Evolutionary conservation across 2,329 filamentous ascomycete genomes (phyloP).

Genomic region (Fusarium piperis): DNA sequence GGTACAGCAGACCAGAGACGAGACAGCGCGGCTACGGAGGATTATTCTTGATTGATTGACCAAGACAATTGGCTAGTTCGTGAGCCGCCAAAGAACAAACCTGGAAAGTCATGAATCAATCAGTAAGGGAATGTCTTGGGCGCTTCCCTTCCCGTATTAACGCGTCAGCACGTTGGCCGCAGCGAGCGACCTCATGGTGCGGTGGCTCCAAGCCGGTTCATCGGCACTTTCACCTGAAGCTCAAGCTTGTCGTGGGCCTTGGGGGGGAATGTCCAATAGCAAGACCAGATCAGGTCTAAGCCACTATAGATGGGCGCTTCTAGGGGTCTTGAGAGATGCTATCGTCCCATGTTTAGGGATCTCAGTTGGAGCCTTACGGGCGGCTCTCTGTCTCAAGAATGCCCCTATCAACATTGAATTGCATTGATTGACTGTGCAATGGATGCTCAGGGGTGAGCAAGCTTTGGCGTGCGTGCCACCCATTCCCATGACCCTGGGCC

Average conservation of each 20-base stretch:
- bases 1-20: background rate
- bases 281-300: background rate
- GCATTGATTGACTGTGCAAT: too few relatives aligned
- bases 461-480: background rate
- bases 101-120: background rate
- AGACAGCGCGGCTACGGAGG: background rate
- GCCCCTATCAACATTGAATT: background rate
- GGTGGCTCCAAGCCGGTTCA: conserved; percentile 32
- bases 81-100: conserved; percentile 23
- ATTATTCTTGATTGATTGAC: conserved; percentile 3
- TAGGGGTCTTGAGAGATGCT: background rate
- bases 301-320: conserved; percentile 7
- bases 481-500: conserved; percentile 14
- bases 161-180: conserved; percentile 41
- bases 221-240: conserved; percentile 37
- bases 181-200: conserved; percentile 9
- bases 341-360: background rate
- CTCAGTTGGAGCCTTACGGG: background rate
- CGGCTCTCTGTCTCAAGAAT: conserved; percentile 10
- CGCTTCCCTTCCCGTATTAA: conserved; percentile 23
- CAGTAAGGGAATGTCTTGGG: background rate
- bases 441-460: background rate
- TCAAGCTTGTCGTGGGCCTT: conserved; percentile 15
- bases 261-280: background rate
- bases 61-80: conserved; percentile 11